These are phyloP conservation scores for Aureobasidium subglaciale DNA, from an alignment of 2,329 filamentous ascomycete species.

Conservation along the genomic window DNA sequence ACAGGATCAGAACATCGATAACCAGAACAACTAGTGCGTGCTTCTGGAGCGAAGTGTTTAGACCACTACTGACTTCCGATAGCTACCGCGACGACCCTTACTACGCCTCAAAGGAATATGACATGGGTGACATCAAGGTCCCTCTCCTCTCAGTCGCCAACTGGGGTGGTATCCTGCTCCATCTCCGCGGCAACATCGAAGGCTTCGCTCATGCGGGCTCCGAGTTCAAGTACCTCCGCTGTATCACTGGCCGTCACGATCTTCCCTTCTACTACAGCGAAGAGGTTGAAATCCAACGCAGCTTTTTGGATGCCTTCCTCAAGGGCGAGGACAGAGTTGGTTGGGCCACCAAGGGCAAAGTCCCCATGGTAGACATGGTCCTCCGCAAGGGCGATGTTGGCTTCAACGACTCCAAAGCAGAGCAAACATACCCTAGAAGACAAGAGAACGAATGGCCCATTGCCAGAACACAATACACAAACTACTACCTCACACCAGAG, in stretches of 20 bases:
- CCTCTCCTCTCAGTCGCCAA: constrained; percentile 60
- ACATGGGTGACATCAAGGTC: constrained; percentile 57
- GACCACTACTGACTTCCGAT: constrained; percentile 28
- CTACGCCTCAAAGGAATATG: constrained; percentile 57
- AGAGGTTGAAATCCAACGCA: constrained; percentile 58
- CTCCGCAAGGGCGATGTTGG: constrained; percentile 59
- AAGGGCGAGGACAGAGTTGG: constrained; percentile 56
- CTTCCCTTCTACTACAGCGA: constrained; percentile 64
- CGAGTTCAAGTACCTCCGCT: constrained; percentile 58
- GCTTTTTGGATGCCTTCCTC: constrained; percentile 63
- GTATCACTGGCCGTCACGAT: constrained; percentile 62
- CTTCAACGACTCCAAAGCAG: constrained; percentile 52
- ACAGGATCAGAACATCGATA: constrained; percentile 31
- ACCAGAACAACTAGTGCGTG: constrained; percentile 25
- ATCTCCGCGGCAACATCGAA: constrained; percentile 60
- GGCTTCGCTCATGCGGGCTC: constrained; percentile 57
- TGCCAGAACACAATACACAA: constrained; percentile 54
- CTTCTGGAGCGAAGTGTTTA: constrained; percentile 31
- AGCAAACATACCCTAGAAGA: constrained; percentile 48
- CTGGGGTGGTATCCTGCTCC: constrained; percentile 63
- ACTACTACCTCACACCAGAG: constrained; percentile 50
- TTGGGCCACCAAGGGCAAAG: constrained; percentile 50
- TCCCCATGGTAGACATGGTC: constrained; percentile 52
- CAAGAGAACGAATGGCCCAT: constrained; percentile 60
- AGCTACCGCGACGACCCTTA: constrained; percentile 55